These are phyloP conservation scores for Lipomyces anomalus DNA, from an alignment of 805 yeast genomes.

Conservation along the genomic window DNA sequence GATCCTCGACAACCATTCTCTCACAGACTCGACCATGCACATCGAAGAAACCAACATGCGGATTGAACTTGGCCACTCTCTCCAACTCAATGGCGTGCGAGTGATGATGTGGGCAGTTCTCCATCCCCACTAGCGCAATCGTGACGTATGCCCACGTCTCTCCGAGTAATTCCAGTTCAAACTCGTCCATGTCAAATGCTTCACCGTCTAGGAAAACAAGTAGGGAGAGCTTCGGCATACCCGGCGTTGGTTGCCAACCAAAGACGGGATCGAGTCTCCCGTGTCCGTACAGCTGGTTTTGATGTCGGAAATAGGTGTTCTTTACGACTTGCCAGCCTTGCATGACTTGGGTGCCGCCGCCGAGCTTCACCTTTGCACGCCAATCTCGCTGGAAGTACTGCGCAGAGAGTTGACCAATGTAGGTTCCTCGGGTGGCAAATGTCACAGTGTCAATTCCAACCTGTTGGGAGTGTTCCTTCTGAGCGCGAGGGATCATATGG, in stretches of 20 bases:
- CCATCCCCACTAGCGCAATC: neutral
- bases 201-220: conserved; percentile 1
- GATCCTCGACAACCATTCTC: neutral
- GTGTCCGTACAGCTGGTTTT: neutral
- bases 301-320: neutral
- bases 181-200: conserved; percentile 3
- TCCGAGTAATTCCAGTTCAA: conserved; percentile 1
- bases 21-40: neutral
- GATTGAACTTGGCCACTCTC: conserved; percentile 1
- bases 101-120: conserved; percentile 1
- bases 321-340: conserved; percentile 1
- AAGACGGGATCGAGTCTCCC: conserved; percentile 1
- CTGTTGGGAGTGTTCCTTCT: neutral
- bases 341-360: conserved; percentile 3
- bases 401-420: neutral
- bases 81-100: conserved; percentile 1
- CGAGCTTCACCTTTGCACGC: conserved; percentile 1
- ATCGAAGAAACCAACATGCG: conserved; percentile 1
- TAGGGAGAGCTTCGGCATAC: neutral
- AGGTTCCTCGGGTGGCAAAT: neutral
- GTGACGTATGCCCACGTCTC: conserved; percentile 1
- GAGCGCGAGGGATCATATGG: neutral
- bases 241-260: conserved; percentile 1
- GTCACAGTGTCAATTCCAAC: neutral
- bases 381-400: neutral